These are phyloP conservation scores for Neocucurbitaria cava DNA, from an alignment of 2,329 filamentous ascomycete species.

Conservation along the genomic window DNA sequence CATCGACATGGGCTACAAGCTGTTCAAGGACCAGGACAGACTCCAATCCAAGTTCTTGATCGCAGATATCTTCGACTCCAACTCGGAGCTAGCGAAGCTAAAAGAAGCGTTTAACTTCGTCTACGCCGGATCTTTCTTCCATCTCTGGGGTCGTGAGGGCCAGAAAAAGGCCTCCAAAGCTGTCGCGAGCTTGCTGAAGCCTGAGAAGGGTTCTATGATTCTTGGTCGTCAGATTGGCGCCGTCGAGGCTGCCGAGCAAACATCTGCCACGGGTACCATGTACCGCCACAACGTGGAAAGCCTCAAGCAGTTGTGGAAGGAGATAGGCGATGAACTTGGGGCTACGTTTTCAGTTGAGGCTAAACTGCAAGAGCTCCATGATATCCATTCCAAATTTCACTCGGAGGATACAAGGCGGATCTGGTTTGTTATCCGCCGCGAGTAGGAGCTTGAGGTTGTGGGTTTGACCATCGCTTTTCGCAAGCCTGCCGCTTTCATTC, in stretches of 20 bases:
- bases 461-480: too few species aligned
- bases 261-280: conserved; percentile 23
- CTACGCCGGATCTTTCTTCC: conserved; percentile 52
- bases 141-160: conserved; percentile 49
- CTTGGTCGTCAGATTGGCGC: conserved; percentile 61
- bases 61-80: conserved; percentile 55
- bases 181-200: conserved; percentile 42
- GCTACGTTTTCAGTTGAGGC: conserved; percentile 30
- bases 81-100: conserved; percentile 35
- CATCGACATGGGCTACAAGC: conserved; percentile 60
- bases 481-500: background rate
- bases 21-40: conserved; percentile 43
- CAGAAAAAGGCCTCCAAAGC: conserved; percentile 42
- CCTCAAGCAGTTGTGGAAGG: conserved; percentile 49
- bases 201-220: conserved; percentile 56
- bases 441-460: conserved; percentile 15
- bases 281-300: conserved; percentile 45
- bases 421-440: conserved; percentile 28
- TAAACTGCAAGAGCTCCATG: conserved; percentile 13
- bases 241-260: conserved; percentile 24
- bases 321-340: conserved; percentile 43
- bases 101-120: conserved; percentile 47
- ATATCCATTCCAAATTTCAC: conserved; percentile 16
- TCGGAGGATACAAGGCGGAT: conserved; percentile 23
- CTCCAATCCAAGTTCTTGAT: conserved; percentile 59